Percentiles rank a stretch among this genome's conserved stretches.
These are phyloP conservation scores for Salix dunnii DNA, from an alignment of 345 rosid species.

Conservation along the genomic window DNA sequence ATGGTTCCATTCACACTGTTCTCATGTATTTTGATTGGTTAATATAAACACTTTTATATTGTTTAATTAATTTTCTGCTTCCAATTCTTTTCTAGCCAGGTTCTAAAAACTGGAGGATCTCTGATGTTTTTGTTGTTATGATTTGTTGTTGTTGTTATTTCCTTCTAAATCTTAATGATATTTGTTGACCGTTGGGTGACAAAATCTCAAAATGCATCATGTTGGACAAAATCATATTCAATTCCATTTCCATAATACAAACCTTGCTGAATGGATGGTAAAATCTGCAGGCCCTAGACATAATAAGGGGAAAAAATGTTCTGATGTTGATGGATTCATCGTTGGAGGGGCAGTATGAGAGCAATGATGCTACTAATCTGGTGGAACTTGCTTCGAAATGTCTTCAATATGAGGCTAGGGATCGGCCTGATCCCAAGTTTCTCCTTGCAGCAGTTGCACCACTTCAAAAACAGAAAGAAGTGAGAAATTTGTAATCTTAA, in stretches of 20 bases:
- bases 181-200: background rate
- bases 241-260: background rate
- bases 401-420: slow-evolving; percentile 10
- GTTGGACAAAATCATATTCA: background rate
- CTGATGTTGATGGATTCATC: slow-evolving; percentile 1
- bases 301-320: background rate
- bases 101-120: too few relatives aligned
- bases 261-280: background rate
- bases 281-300: background rate
- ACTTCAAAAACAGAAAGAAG: slow-evolving; percentile 1
- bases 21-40: too few relatives aligned
- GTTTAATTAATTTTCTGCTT: too few relatives aligned
- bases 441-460: background rate
- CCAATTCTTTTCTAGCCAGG: too few relatives aligned
- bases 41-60: too few relatives aligned
- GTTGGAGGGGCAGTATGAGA: slow-evolving; percentile 3
- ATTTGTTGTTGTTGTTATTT: too few relatives aligned
- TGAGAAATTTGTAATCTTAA: background rate
- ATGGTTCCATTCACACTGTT: too few relatives aligned
- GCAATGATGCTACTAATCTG: background rate
- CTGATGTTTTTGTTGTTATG: too few relatives aligned
- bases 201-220: background rate
- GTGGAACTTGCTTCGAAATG: slow-evolving; percentile 1
- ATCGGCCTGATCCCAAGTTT: slow-evolving; percentile 4
- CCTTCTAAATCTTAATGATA: too few relatives aligned